phyloP scores from a whole-genome alignment of 257 asterid genomes.

The Primulina huaijiensis region DNA sequence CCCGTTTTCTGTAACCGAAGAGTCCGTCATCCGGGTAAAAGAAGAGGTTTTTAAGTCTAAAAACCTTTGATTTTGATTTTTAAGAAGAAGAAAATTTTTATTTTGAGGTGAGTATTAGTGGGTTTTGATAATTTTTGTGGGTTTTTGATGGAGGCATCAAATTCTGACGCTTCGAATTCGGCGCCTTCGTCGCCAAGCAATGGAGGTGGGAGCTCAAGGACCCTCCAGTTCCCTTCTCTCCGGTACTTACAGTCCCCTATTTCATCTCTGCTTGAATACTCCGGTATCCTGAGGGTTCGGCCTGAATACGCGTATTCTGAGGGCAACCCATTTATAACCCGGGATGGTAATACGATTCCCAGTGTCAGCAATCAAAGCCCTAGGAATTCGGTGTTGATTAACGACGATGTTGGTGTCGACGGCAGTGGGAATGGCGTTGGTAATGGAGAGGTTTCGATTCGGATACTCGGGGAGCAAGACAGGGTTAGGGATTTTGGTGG shows the following conservation, averaged over 20 bases:
- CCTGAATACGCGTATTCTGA: slow-evolving; percentile 55
- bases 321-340: slow-evolving; percentile 36
- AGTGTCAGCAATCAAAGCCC: slow-evolving; percentile 21
- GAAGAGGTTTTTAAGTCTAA: not conserved
- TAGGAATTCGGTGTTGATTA: slow-evolving; percentile 21
- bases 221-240: slow-evolving; percentile 46
- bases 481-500: slow-evolving; percentile 31
- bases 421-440: slow-evolving; percentile 24
- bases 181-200: slow-evolving; percentile 38
- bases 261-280: slow-evolving; percentile 61
- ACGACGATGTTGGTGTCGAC: slow-evolving; percentile 21
- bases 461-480: slow-evolving; percentile 56
- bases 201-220: slow-evolving; percentile 32
- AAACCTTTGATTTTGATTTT: not conserved
- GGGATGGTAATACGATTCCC: slow-evolving; percentile 14
- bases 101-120: slow-evolving; percentile 12
- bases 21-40: slow-evolving; percentile 23
- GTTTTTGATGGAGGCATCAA: slow-evolving; percentile 49
- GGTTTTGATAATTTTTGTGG: not conserved
- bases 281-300: slow-evolving; percentile 57
- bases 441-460: slow-evolving; percentile 73
- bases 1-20: not conserved
- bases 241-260: slow-evolving; percentile 51
- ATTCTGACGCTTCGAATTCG: slow-evolving; percentile 35
- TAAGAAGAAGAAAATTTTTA: slow-evolving; percentile 25